Evolutionary conservation across 768 basidiomycete genomes (phyloP).

Genomic region (Lactarius akahatsu): DNA sequence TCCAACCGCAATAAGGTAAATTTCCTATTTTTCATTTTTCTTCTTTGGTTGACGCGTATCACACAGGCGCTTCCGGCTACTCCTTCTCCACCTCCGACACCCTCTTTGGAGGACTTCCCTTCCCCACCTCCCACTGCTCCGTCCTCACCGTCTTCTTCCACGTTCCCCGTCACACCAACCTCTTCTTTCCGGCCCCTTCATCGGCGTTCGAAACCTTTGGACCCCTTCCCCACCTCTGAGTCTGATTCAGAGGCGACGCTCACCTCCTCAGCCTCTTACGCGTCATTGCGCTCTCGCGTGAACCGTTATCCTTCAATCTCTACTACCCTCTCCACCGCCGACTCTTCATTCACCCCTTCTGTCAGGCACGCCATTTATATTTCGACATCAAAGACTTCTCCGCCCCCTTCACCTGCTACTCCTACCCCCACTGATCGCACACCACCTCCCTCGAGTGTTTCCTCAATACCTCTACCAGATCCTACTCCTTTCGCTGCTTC

Average conservation of each 20-base stretch:
- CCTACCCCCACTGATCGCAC: slow-evolving; percentile 18
- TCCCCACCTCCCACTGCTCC: slow-evolving; percentile 21
- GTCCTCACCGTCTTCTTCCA: slow-evolving; percentile 25
- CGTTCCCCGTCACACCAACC: slow-evolving; percentile 24
- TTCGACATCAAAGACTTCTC: slow-evolving; percentile 11
- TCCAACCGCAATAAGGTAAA: slow-evolving; percentile 29
- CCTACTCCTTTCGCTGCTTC: slow-evolving; percentile 4
- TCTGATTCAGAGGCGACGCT: slow-evolving; percentile 25
- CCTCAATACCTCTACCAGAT: slow-evolving; percentile 4
- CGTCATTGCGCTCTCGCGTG: slow-evolving; percentile 27
- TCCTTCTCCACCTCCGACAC: slow-evolving; percentile 19
- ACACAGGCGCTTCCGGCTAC: slow-evolving; percentile 22
- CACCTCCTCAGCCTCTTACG: slow-evolving; percentile 29
- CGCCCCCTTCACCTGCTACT: slow-evolving; percentile 23
- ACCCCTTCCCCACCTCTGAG: slow-evolving; percentile 5
- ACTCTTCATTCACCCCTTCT: slow-evolving; percentile 16
- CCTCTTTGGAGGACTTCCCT: slow-evolving; percentile 21
- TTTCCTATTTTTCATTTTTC: background rate
- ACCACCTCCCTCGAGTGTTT: background rate
- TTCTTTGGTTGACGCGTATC: slow-evolving; percentile 1
- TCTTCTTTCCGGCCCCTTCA: slow-evolving; percentile 26
- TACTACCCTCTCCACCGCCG: slow-evolving; percentile 27
- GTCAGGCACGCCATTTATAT: slow-evolving; percentile 25
- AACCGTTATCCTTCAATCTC: slow-evolving; percentile 30
- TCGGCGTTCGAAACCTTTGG: slow-evolving; percentile 26